phyloP scores from a whole-genome alignment of 305 asterid genomes.

The Rubia balearica region DNA sequence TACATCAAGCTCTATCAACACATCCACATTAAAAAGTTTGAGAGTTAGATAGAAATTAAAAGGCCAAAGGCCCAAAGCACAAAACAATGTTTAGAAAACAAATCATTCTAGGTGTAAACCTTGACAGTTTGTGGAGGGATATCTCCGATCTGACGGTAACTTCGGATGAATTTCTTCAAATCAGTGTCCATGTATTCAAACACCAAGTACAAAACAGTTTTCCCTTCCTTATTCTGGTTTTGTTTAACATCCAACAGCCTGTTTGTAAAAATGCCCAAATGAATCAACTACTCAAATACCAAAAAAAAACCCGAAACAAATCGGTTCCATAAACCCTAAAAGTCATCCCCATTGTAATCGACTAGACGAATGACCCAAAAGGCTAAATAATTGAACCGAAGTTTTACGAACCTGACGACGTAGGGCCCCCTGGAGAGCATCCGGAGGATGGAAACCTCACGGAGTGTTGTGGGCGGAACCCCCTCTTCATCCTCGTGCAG shows the following conservation, averaged over 20 bases:
- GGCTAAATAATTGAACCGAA: neutral
- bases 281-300: neutral
- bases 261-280: constrained; percentile 11
- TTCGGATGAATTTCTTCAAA: constrained; percentile 77
- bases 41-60: neutral
- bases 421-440: constrained; percentile 51
- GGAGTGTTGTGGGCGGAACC: constrained; percentile 28
- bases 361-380: neutral
- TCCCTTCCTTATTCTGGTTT: constrained; percentile 87
- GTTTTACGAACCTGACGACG: constrained; percentile 50
- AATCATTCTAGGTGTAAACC: constrained; percentile 24
- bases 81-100: neutral
- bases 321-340: neutral
- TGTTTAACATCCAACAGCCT: constrained; percentile 94
- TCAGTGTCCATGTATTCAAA: constrained; percentile 97
- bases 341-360: neutral
- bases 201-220: constrained; percentile 83
- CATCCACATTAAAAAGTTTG: neutral
- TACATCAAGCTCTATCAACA: constrained; percentile 69
- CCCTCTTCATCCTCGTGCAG: constrained; percentile 42
- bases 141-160: constrained; percentile 48
- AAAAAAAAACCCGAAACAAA: neutral
- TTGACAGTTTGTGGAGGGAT: constrained; percentile 48
- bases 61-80: neutral
- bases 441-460: constrained; percentile 22